Percentiles rank a stretch among this genome's conserved stretches.
Conservation (phyloP, 108 stramenopile species). For the Cylindrotheca fusiformis region DNA sequence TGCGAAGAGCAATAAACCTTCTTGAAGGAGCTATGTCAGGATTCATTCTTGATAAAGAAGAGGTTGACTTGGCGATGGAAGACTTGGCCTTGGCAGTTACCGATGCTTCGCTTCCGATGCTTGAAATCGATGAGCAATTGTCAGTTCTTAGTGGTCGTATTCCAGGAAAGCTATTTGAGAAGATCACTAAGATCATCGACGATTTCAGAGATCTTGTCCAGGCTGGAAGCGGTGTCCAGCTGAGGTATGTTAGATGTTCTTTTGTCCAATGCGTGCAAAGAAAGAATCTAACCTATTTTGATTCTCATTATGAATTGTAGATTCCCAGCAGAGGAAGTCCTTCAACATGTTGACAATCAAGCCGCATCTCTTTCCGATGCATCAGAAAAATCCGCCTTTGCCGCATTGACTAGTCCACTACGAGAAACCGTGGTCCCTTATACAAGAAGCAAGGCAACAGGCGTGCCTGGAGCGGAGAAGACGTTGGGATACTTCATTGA, state of each 20-base stretch:
- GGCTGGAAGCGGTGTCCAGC: conserved; percentile 19
- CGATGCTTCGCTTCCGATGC: conserved; percentile 78
- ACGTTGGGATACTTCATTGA: conserved; percentile 58
- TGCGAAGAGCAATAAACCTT: conserved; percentile 68
- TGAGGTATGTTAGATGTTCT: conserved; percentile 28
- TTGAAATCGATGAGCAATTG: conserved; percentile 92
- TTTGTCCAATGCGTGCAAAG: too few species aligned
- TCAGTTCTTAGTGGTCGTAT: conserved; percentile 92
- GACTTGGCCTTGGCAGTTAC: conserved; percentile 69
- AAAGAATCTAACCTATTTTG: too few species aligned
- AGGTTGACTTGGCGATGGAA: conserved; percentile 51
- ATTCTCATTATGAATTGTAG: conserved; percentile 21
- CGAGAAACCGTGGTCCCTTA: conserved; percentile 68
- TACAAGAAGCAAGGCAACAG: conserved; percentile 53
- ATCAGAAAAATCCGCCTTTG: conserved; percentile 62
- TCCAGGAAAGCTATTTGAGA: conserved; percentile 58
- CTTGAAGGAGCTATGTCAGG: conserved; percentile 88
- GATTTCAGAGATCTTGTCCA: conserved; percentile 43
- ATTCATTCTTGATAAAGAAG: conserved; percentile 56
- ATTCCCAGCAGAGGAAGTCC: conserved; percentile 75
- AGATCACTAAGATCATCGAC: conserved; percentile 55
- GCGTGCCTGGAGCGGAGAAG: conserved; percentile 81
- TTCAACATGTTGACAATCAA: conserved; percentile 49
- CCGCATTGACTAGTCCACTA: conserved; percentile 64
- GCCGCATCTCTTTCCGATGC: conserved; percentile 44